Conservation (phyloP, 148 eudicot genomes). For the Dysphania ambrosioides region DNA sequence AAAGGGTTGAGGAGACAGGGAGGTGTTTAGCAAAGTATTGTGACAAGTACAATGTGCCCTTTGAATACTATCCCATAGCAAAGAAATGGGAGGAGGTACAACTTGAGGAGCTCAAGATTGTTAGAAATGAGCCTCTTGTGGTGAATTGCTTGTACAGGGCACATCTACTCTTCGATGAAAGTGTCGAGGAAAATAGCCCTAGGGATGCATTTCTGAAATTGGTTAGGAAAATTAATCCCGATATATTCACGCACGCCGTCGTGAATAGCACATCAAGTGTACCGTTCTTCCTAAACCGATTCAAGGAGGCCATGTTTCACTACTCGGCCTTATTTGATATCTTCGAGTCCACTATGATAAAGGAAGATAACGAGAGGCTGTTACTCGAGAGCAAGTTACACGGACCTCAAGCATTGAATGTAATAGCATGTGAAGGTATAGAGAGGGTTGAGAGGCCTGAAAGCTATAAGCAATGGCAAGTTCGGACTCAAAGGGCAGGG, state of each 20-base stretch:
- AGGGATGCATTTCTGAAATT: conserved; percentile 44
- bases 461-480: conserved; percentile 53
- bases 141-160: conserved; percentile 42
- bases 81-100: conserved; percentile 41
- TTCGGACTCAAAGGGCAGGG: conserved; percentile 46
- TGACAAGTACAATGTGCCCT: conserved; percentile 41
- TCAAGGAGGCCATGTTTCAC: conserved; percentile 47
- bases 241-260: conserved; percentile 46
- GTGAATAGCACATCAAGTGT: conserved; percentile 47
- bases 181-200: conserved; percentile 40
- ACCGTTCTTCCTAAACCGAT: conserved; percentile 54
- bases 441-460: conserved; percentile 57
- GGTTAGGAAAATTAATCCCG: conserved; percentile 42
- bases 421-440: conserved; percentile 51
- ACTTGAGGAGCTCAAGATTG: conserved; percentile 35
- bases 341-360: conserved; percentile 35
- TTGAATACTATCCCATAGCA: conserved; percentile 40
- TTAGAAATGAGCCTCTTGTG: conserved; percentile 40
- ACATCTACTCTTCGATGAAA: conserved; percentile 38
- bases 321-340: conserved; percentile 46
- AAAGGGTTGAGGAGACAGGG: conserved; percentile 42
- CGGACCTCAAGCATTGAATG: conserved; percentile 45
- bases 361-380: conserved; percentile 40
- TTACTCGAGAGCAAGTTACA: conserved; percentile 39
- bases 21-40: conserved; percentile 42